Conservation (phyloP, 352 stramenopile species). For the Phytophthora nicotianae region DNA sequence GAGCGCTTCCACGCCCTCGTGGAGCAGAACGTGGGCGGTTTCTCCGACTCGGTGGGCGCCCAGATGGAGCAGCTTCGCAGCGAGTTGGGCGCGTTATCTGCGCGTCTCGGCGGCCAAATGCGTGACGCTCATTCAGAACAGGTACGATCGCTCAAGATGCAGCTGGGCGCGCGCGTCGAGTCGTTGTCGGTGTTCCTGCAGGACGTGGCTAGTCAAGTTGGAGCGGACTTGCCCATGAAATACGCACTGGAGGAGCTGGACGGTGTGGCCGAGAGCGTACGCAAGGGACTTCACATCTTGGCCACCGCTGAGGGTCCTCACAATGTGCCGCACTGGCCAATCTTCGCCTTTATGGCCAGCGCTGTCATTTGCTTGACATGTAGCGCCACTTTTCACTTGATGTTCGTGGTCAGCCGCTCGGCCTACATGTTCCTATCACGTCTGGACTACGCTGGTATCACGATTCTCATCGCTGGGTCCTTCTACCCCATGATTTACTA, state of each 20-base stretch:
- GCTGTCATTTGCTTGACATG: slow-evolving; percentile 85
- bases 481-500: slow-evolving; percentile 91
- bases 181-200: slow-evolving; percentile 75
- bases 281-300: slow-evolving; percentile 81
- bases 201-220: slow-evolving; percentile 70
- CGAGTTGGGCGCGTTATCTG: slow-evolving; percentile 65
- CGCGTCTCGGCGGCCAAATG: slow-evolving; percentile 50
- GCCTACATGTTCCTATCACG: slow-evolving; percentile 81
- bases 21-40: slow-evolving; percentile 72
- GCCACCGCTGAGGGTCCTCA: slow-evolving; percentile 62
- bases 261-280: slow-evolving; percentile 74
- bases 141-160: slow-evolving; percentile 61
- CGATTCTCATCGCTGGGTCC: slow-evolving; percentile 84
- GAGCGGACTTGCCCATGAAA: slow-evolving; percentile 75
- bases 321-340: slow-evolving; percentile 82
- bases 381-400: slow-evolving; percentile 83
- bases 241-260: slow-evolving; percentile 80
- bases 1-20: slow-evolving; percentile 79
- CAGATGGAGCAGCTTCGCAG: slow-evolving; percentile 72
- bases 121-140: slow-evolving; percentile 56
- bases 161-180: slow-evolving; percentile 62
- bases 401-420: slow-evolving; percentile 82
- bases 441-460: slow-evolving; percentile 87
- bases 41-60: slow-evolving; percentile 64
- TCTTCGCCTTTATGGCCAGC: slow-evolving; percentile 86